Evolutionary conservation across 1,284 basidiomycete species (phyloP).

Genomic region (Pseudozyma pruni): DNA sequence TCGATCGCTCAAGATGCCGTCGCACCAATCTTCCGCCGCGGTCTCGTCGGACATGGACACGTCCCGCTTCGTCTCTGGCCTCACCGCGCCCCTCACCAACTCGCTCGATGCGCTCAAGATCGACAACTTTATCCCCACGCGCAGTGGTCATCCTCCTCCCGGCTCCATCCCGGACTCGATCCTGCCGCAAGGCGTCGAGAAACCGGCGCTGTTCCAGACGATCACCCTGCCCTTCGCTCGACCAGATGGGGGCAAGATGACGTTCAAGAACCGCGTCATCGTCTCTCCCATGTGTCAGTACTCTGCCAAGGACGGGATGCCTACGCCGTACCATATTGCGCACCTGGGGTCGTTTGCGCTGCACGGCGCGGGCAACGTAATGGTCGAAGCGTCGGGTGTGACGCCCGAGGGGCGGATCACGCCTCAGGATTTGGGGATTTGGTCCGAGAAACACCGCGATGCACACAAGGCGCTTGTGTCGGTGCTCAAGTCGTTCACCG

Average conservation of each 20-base stretch:
- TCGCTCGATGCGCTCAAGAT: slow-evolving; percentile 40
- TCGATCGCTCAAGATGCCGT: slow-evolving; percentile 13
- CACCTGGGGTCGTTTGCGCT: slow-evolving; percentile 64
- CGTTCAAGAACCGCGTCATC: slow-evolving; percentile 60
- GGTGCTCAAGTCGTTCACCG: slow-evolving; percentile 75
- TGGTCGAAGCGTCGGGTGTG: slow-evolving; percentile 69
- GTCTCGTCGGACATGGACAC: slow-evolving; percentile 27
- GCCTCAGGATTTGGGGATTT: slow-evolving; percentile 77
- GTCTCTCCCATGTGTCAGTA: slow-evolving; percentile 66
- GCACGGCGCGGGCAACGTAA: slow-evolving; percentile 62
- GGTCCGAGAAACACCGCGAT: slow-evolving; percentile 79
- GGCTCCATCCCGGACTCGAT: slow-evolving; percentile 57
- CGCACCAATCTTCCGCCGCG: slow-evolving; percentile 8
- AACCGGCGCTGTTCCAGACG: slow-evolving; percentile 55
- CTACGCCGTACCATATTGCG: slow-evolving; percentile 62
- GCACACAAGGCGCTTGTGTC: slow-evolving; percentile 78
- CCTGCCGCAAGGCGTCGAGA: slow-evolving; percentile 42
- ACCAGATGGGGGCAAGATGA: slow-evolving; percentile 21
- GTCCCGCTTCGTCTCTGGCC: slow-evolving; percentile 42
- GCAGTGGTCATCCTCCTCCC: slow-evolving; percentile 44
- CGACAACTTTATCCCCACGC: slow-evolving; percentile 36
- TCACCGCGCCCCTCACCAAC: slow-evolving; percentile 27
- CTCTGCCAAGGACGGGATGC: slow-evolving; percentile 57
- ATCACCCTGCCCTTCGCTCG: slow-evolving; percentile 43
- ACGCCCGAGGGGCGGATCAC: slow-evolving; percentile 81